These are phyloP conservation scores for Pleurotus salmoneostramineus DNA, from an alignment of 768 basidiomycete species.

Conservation along the genomic window DNA sequence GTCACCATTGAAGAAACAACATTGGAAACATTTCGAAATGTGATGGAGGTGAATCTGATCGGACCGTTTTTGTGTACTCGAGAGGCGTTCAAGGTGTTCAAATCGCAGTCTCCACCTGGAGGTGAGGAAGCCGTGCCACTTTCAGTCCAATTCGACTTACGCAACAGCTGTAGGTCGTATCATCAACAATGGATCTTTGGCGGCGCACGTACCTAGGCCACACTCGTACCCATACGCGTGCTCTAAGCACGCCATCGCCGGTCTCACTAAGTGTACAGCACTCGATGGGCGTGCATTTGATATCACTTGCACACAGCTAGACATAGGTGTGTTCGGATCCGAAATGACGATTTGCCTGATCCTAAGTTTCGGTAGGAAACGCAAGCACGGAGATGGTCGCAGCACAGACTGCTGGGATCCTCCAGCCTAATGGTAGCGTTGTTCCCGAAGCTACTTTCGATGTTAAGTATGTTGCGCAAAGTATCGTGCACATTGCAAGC, in stretches of 20 bases:
- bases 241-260: constrained; percentile 78
- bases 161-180: constrained; percentile 48
- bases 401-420: constrained; percentile 41
- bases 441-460: constrained; percentile 65
- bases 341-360: neutral
- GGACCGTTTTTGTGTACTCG: constrained; percentile 75
- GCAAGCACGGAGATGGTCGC: constrained; percentile 61
- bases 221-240: constrained; percentile 62
- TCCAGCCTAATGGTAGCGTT: constrained; percentile 66
- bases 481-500: constrained; percentile 66
- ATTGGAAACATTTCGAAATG: constrained; percentile 56
- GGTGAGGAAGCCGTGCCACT: constrained; percentile 29
- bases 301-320: constrained; percentile 79
- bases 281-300: constrained; percentile 73
- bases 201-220: constrained; percentile 69
- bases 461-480: constrained; percentile 65
- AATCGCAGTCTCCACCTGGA: constrained; percentile 65
- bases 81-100: constrained; percentile 73
- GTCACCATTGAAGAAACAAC: constrained; percentile 57
- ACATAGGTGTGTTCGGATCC: constrained; percentile 56
- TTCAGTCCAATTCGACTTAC: neutral
- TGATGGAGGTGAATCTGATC: constrained; percentile 69
- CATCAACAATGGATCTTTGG: constrained; percentile 84
- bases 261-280: constrained; percentile 71
- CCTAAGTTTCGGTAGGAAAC: constrained; percentile 47